Percentiles rank a stretch among this genome's conserved stretches.
phyloP scores from a whole-genome alignment of 495 filamentous ascomycete species.

The Chaetomium tenue region DNA sequence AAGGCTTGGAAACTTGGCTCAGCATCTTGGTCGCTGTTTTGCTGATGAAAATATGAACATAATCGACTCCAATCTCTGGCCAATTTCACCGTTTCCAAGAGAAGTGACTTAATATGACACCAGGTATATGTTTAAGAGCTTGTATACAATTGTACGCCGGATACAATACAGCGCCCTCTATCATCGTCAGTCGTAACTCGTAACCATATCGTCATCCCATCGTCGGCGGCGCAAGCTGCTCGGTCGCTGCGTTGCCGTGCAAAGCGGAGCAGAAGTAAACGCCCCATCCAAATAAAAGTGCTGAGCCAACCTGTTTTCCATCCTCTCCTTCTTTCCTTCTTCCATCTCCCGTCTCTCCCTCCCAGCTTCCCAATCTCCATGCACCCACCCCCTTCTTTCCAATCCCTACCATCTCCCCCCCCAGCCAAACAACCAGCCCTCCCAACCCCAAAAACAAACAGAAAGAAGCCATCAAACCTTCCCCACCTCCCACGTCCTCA shows the following conservation, averaged over 20 bases:
- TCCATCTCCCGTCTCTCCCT: background rate
- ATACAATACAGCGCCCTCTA: background rate
- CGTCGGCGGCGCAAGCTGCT: background rate
- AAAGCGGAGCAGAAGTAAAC: background rate
- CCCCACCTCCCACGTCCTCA: slow-evolving; percentile 44
- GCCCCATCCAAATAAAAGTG: background rate
- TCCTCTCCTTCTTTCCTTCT: background rate
- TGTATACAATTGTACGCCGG: background rate
- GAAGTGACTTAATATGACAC: too few species aligned
- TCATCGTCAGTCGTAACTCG: slow-evolving; percentile 4
- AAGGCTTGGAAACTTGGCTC: too few species aligned
- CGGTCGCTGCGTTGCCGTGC: background rate
- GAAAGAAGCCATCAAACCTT: background rate
- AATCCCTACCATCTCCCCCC: background rate
- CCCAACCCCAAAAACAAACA: background rate
- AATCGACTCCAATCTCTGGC: too few species aligned
- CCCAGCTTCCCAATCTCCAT: background rate
- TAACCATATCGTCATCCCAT: background rate
- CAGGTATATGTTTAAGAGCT: background rate
- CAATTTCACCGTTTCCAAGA: too few species aligned
- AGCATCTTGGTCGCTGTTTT: too few species aligned
- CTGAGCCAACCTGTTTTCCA: background rate
- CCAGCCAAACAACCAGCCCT: too few species aligned
- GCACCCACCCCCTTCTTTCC: background rate
- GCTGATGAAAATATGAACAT: too few species aligned